phyloP scores from a whole-genome alignment of 2,329 filamentous ascomycete genomes.

The Colletotrichum musicola region DNA sequence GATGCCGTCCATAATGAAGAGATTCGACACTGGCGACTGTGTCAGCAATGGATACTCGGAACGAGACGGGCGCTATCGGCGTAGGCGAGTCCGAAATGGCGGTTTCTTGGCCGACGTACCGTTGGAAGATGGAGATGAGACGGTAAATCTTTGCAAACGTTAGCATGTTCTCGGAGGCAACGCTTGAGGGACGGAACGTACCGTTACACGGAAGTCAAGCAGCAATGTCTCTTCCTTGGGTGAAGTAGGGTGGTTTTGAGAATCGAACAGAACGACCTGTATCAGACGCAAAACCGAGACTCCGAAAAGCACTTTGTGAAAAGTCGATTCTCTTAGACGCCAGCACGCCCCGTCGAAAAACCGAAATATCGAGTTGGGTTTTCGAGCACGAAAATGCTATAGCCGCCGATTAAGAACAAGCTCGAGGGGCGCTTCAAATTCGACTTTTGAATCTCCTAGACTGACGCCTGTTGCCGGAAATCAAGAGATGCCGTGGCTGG shows the following conservation, averaged over 20 bases:
- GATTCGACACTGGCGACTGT: constrained; percentile 5
- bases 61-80: background rate
- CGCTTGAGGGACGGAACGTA: background rate
- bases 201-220: constrained; percentile 22
- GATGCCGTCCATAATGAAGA: constrained; percentile 48
- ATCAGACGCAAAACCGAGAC: constrained; percentile 53
- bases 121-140: constrained; percentile 3
- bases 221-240: constrained; percentile 2
- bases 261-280: constrained; percentile 50
- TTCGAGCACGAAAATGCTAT: constrained; percentile 37
- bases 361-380: constrained; percentile 38
- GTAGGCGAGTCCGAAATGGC: background rate
- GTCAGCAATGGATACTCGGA: background rate
- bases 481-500: constrained; percentile 28
- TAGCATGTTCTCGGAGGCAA: background rate
- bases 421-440: constrained; percentile 40
- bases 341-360: constrained; percentile 52
- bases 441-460: constrained; percentile 38
- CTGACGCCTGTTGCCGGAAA: constrained; percentile 38
- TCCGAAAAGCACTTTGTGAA: constrained; percentile 53
- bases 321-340: constrained; percentile 54
- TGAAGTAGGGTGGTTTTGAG: constrained; percentile 42
- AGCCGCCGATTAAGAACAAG: constrained; percentile 39
- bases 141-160: background rate
- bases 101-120: background rate